Conservation (phyloP, 2,329 filamentous ascomycete species). For the Aspergillus sp. region DNA sequence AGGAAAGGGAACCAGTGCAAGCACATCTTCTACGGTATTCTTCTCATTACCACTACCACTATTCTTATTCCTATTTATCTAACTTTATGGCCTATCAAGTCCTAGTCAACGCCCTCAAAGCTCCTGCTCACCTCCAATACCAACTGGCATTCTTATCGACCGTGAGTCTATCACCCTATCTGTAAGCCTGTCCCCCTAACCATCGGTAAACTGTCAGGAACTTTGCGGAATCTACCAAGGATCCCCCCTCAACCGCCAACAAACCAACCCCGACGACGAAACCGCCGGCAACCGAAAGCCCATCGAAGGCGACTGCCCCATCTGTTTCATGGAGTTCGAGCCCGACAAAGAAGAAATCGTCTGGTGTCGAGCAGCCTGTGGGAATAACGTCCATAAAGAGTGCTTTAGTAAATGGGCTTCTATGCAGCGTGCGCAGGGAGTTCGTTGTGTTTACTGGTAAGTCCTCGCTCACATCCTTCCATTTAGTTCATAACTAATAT, state of each 20-base stretch:
- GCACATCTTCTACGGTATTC: slow-evolving; percentile 51
- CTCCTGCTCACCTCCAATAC: slow-evolving; percentile 47
- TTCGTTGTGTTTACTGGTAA: slow-evolving; percentile 41
- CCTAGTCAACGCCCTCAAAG: slow-evolving; percentile 51
- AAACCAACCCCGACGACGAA: slow-evolving; percentile 27
- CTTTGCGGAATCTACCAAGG: slow-evolving; percentile 48
- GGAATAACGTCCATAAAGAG: slow-evolving; percentile 53
- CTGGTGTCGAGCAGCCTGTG: slow-evolving; percentile 54
- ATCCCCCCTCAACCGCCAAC: slow-evolving; percentile 44
- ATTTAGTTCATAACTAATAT: not conserved
- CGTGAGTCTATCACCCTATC: slow-evolving; percentile 18
- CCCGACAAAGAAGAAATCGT: slow-evolving; percentile 40
- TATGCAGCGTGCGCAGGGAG: slow-evolving; percentile 22
- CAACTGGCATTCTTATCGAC: slow-evolving; percentile 53
- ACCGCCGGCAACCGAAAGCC: slow-evolving; percentile 47
- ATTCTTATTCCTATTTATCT: not conserved
- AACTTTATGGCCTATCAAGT: slow-evolving; percentile 32
- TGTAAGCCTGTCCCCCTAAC: not conserved
- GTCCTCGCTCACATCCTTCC: slow-evolving; percentile 4
- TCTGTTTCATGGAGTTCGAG: slow-evolving; percentile 53
- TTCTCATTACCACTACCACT: not conserved
- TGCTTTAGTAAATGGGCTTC: slow-evolving; percentile 50
- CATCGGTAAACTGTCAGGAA: slow-evolving; percentile 32
- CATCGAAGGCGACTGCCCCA: slow-evolving; percentile 54
- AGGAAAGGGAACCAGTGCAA: slow-evolving; percentile 54